Evolutionary conservation across 1,284 basidiomycete genomes (phyloP), one percentile per base, ranked within the genome.

Genomic region (Trichosporon sp.): DNA sequence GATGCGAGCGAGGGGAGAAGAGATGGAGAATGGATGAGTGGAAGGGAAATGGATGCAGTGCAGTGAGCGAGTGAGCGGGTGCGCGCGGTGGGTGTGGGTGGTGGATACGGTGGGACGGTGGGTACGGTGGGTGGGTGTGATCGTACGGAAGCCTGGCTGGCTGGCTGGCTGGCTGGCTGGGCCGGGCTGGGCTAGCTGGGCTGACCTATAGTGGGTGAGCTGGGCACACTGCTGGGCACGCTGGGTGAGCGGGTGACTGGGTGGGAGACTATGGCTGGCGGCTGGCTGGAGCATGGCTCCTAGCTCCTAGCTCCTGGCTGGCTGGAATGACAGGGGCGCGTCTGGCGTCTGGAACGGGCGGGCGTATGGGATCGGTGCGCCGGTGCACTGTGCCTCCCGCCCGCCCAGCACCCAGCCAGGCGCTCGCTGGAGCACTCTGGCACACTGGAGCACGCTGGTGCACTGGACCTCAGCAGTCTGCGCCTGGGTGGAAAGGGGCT

Each of bases 11-110:
- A 27, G 31, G 12, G 68, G 56, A 29, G 42, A 34, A 6, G 32
- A 38, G 31, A 51, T 42, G 66, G 58, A 44, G 66, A n/a, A 18
- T 31, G 42, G 38, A 64, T 32, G 44, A 65, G 56, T 34, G 18
- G 60, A 60, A 47, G 31, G 51, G 35, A 60, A 32, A 29, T 38
- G 32, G 64, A 63, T 35, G 56, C 29, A 31, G 34, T 35, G 35
- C 25, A 42, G 12, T 34, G 64, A 51, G 29, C 25, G 29, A 2
- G 62, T 44, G 38, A 18, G 12, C 18, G 15, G 42, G 31, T 15
- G 64, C 12, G 31, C 18, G 53, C n/a, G 64, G 60, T 38, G 34
- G n/a, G 64, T 21, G 38, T 42, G 51, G 32, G 29, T 15, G 66
- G 58, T 35, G 42, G 25, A 32, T 62, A 42, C 21, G 62, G 66